Conservation (phyloP, 1,284 basidiomycete species). For the Vanrija sp. region DNA sequence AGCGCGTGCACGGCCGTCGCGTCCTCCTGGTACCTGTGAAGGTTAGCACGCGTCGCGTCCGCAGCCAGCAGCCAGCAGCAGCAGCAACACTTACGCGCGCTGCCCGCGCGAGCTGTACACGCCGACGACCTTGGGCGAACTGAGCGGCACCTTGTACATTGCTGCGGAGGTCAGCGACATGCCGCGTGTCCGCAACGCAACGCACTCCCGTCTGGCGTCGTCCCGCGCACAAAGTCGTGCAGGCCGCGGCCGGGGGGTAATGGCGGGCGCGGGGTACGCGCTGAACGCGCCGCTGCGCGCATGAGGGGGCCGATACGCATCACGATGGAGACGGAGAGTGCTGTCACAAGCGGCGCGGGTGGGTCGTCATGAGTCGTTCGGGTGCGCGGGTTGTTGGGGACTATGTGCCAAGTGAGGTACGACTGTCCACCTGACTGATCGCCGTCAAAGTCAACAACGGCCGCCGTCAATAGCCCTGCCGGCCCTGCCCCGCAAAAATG, state of each 20-base stretch:
- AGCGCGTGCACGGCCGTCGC: slow-evolving; percentile 71
- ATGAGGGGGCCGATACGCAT: background rate
- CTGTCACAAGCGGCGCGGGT: background rate
- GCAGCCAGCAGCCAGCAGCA: background rate
- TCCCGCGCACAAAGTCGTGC: slow-evolving; percentile 39
- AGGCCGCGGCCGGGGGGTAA: background rate
- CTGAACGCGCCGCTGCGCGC: background rate
- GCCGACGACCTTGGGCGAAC: slow-evolving; percentile 58
- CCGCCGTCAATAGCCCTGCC: background rate
- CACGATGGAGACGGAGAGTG: background rate
- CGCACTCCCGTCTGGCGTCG: slow-evolving; percentile 21
- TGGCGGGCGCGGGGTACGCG: background rate
- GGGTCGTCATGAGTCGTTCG: background rate
- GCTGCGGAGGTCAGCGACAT: slow-evolving; percentile 15
- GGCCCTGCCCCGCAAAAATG: background rate
- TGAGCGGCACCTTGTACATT: slow-evolving; percentile 44
- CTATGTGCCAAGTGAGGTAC: no score
- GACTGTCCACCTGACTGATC: background rate
- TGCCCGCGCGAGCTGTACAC: slow-evolving; percentile 70
- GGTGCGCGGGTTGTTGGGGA: background rate
- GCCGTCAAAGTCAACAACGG: background rate
- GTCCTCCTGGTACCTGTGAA: slow-evolving; percentile 71
- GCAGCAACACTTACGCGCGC: slow-evolving; percentile 55
- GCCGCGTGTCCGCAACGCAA: background rate
- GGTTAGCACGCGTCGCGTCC: background rate